Evolutionary conservation across 805 yeast species (phyloP).

Genomic region (Ogataea parapolymorpha): DNA sequence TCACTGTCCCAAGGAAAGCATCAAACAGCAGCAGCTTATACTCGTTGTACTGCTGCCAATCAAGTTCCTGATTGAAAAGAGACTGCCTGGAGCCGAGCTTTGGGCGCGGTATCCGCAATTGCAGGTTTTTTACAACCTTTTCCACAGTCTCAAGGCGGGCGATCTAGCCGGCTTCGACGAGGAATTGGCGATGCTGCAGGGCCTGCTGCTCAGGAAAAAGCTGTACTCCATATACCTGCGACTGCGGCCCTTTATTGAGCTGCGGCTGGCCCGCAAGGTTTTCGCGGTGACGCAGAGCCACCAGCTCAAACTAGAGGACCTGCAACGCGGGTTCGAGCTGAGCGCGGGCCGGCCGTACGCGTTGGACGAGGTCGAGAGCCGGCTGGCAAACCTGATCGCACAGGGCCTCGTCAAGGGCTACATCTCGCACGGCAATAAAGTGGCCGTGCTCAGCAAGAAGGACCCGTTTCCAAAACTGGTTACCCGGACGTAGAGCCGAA

Average conservation of each 20-base stretch:
- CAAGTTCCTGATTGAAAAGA: slow-evolving; percentile 45
- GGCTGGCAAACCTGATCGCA: slow-evolving; percentile 62
- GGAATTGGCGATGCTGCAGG: slow-evolving; percentile 43
- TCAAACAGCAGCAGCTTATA: slow-evolving; percentile 43
- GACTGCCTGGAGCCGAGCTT: slow-evolving; percentile 42
- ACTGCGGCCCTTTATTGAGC: slow-evolving; percentile 47
- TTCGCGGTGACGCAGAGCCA: slow-evolving; percentile 29
- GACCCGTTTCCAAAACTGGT: slow-evolving; percentile 61
- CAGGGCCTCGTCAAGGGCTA: slow-evolving; percentile 71
- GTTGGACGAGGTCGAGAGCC: slow-evolving; percentile 63
- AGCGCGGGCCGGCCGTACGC: slow-evolving; percentile 23
- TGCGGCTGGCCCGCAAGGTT: slow-evolving; percentile 46
- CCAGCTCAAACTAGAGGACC: slow-evolving; percentile 15
- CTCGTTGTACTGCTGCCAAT: slow-evolving; percentile 63
- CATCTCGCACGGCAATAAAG: slow-evolving; percentile 69
- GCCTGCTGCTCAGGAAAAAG: slow-evolving; percentile 51
- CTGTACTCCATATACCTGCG: slow-evolving; percentile 58
- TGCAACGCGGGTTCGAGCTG: slow-evolving; percentile 10
- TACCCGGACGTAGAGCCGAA: slow-evolving; percentile 14
- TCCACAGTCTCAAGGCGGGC: slow-evolving; percentile 50
- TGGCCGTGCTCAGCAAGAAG: slow-evolving; percentile 70
- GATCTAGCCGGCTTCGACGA: slow-evolving; percentile 50
- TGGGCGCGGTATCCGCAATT: slow-evolving; percentile 44
- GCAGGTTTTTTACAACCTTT: slow-evolving; percentile 44
- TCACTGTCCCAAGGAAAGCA: slow-evolving; percentile 27